Base-by-base conservation (phyloP, 2,329 filamentous ascomycete genomes). In the Claviceps fusiformis region DNA sequence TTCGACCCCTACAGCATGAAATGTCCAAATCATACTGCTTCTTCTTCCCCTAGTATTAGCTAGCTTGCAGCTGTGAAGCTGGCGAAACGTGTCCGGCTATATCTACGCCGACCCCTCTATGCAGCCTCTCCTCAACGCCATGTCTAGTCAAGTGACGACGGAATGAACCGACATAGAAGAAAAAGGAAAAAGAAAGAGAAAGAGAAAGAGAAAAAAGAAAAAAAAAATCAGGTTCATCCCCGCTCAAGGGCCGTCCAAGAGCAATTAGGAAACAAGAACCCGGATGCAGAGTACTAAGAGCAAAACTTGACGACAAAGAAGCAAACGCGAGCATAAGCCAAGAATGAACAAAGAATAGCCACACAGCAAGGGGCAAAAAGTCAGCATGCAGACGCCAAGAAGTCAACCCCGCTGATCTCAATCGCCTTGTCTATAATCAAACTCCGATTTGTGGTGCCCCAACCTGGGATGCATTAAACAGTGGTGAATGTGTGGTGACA, bases 81-180 rank as follows among this genome's bases (percentile, higher is more conserved):
- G 10, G 33, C 27, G 15, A 37, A 53, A 37, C 27, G 13, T 39
- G 19, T 54, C 44, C 33, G 52, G 19, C 52, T 31, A 13, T 44
- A 19, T 31, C 15, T 47, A 24, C 45, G 44, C 52, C 43, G n/a
- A 53, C n/a, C 43, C 31, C 19, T 50, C 39, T 37, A 47, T 50
- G 47, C 51, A 17, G 47, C 37, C 51, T 31, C 41, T 31, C 29
- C 44, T 48, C 2, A 27, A 56, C 55, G 55, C 47, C 55, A 48
- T 43, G 47, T 51, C 39, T 54, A 47, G 31, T 31, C 53, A 52
- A 58, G 50, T 53, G 55, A 54, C 52, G 31, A 54, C 33, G 15
- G 39, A 55, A 54, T 50, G 9, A 50, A 50, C 1, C n/a, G 31
- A 46, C 4, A 45, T 10, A 50, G 50, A 17, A 29, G 35, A n/a